Evolutionary conservation across 2,329 filamentous ascomycete species (phyloP).

Genomic region (Leptographium procerum): DNA sequence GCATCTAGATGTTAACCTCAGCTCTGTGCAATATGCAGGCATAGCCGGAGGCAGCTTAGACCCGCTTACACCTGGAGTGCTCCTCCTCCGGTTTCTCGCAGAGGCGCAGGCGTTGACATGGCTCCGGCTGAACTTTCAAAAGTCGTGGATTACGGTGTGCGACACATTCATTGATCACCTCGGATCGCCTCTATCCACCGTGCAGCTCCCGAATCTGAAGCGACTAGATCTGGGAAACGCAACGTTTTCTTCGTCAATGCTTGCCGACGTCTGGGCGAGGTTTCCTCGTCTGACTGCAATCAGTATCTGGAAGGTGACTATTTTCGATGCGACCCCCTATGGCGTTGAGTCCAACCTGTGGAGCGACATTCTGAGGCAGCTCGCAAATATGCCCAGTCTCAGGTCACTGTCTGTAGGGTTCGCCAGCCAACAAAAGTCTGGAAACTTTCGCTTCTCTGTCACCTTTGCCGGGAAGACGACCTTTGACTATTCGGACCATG

Average conservation of each 20-base stretch:
- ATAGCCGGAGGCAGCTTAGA: not conserved
- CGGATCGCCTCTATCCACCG: not conserved
- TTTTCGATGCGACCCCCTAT: not conserved
- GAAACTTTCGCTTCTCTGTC: not conserved
- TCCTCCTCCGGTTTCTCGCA: constrained; percentile 24
- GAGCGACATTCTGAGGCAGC: not conserved
- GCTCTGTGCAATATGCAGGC: not conserved
- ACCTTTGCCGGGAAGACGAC: not conserved
- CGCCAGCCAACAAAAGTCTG: not conserved
- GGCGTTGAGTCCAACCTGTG: not conserved
- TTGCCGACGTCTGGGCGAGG: not conserved
- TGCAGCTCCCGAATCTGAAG: not conserved
- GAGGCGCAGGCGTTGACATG: constrained; percentile 32
- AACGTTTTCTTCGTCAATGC: not conserved
- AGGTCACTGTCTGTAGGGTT: not conserved
- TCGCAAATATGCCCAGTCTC: not conserved
- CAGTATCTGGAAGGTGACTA: not conserved
- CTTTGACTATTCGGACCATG: not conserved
- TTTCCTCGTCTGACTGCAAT: not conserved
- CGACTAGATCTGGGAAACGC: not conserved
- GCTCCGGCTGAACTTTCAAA: constrained; percentile 40
- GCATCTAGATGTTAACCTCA: constrained; percentile 22
- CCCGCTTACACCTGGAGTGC: constrained; percentile 10
- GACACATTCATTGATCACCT: not conserved
- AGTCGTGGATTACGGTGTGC: not conserved